Evolutionary conservation across 345 rosid species (phyloP), one percentile per base, ranked within the genome.

Genomic region (Erodium maritimum): DNA sequence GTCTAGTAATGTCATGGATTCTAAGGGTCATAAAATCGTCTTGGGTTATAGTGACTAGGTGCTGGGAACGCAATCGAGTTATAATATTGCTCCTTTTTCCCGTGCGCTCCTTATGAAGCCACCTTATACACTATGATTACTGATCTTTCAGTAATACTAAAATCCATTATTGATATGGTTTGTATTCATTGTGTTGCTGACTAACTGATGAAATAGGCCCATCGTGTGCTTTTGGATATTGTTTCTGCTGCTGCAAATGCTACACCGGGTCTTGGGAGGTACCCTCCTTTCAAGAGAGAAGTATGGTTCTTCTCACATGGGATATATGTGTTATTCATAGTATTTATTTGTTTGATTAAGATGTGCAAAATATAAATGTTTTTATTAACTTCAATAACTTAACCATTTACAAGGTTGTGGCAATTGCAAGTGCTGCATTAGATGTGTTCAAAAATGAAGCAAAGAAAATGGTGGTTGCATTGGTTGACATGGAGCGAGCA

Each of bases 401-500:
- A 52, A 22, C 56, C 60, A 34, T 62, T 55, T 17, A 60, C 20
- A 61, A 79, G 83, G 75, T 79, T 61, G 69, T 79, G 19, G 72
- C 80, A 23, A 66, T 79, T 54, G 83, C 83, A 52, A 79, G 66
- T 66, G 21, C 78, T 61, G 83, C 80, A 19, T 61, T 79, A 19
- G 83, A 79, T 45, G 74, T 69, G 33, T 79, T 79, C 66, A 79
- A 79, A 62, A 70, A 21, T 61, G 80, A 79, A 63, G 76, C 83
- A 22, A 79, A 71, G 58, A 79, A 75, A 57, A 79, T 79, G 83
- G 83, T 79, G 50, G 74, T 79, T 55, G 80, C 83, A 23, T 71
- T 79, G 19, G 83, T 79, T 51, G 83, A 79, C 59, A 79, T 79
- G 83, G 83, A 79, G 62, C 83, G 83, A 17, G 83, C 71, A 50